phyloP scores from a whole-genome alignment of 2,329 filamentous ascomycete species.

The Claviceps maximensis region DNA sequence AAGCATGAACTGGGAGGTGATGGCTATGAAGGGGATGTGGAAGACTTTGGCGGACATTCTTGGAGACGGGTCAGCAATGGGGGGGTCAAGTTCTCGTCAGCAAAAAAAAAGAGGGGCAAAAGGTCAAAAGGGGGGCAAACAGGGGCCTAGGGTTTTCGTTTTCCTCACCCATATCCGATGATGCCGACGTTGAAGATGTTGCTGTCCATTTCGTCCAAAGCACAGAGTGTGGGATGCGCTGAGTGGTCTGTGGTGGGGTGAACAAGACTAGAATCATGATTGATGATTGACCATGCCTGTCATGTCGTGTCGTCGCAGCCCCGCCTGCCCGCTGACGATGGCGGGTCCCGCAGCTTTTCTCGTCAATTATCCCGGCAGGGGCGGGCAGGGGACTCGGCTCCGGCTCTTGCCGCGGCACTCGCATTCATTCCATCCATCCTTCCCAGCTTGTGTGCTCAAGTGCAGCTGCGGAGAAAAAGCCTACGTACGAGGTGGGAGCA shows the following conservation, averaged over 20 bases:
- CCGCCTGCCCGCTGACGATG: not conserved
- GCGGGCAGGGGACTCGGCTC: too few species aligned
- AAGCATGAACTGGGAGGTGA: conserved; percentile 50
- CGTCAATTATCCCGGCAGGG: not conserved
- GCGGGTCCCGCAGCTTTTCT: not conserved
- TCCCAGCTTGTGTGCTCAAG: too few species aligned
- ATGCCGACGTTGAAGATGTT: conserved; percentile 37
- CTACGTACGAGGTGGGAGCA: too few species aligned
- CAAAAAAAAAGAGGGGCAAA: too few species aligned
- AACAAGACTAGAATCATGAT: too few species aligned
- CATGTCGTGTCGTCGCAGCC: not conserved
- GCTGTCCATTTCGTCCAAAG: conserved; percentile 14
- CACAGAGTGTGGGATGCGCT: not conserved
- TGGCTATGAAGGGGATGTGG: conserved; percentile 66
- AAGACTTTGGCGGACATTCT: conserved; percentile 62
- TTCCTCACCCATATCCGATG: conserved; percentile 36
- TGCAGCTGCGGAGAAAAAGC: too few species aligned
- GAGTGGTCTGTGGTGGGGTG: not conserved
- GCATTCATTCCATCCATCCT: too few species aligned
- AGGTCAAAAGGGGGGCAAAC: too few species aligned
- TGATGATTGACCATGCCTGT: too few species aligned
- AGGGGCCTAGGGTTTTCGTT: not conserved
- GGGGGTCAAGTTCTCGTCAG: too few species aligned
- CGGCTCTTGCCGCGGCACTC: not conserved
- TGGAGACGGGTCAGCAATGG: conserved; percentile 4